Evolutionary conservation across 2,329 filamentous ascomycete species (phyloP), one percentile per base, ranked within the genome.

Genomic region (Claviceps sorghi): DNA sequence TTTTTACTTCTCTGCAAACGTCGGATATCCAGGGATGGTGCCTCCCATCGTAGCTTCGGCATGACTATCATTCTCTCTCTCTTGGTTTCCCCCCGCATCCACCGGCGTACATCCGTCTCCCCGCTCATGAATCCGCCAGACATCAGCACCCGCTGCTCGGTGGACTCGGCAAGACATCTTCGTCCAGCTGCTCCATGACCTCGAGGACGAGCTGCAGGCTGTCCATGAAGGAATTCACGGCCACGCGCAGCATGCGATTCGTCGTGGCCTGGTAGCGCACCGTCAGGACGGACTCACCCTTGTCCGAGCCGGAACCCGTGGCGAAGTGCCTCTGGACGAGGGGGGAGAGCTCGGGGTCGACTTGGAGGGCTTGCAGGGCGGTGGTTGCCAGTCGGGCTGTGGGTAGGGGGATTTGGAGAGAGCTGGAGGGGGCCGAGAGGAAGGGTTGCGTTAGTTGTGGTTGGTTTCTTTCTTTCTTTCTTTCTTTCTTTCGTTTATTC

Each of bases 221-320:
- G 62, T 97, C 91, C 76, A 97, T 89, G 68, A 96, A 96, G 10
- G 89, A 88, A 69, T 97, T 97, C 53, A 96, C 90, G 3, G 91
- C 87, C 2, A 98, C 93, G 45, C 93, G 83, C 53, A 98, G 76
- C 91, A 97, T 97, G 59, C 93, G 84, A 65, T 96, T 95, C 21
- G 93, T 97, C 0, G 88, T 88, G 1, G 93, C 93, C 52, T 76
- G 78, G 69, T 97, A 97, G 55, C 84, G 78, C 10, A 87, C 84
- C 55, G 77, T 75, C 48, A 97, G 73, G 4, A 90, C 68, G 22
- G 62, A 68, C 19, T 65, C 61, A 42, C 64, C 63, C 30, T 58
- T 54, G 26, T 22, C 32, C 29, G 57, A 49, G 22, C 61, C 58
- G n/a, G 63, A 47, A 30, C 70, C 68, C 49, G 88, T 72, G 42